Evolutionary conservation across 192 early-diverging fungal genomes (phyloP).

Genomic region (Backusella mclennaniae): DNA sequence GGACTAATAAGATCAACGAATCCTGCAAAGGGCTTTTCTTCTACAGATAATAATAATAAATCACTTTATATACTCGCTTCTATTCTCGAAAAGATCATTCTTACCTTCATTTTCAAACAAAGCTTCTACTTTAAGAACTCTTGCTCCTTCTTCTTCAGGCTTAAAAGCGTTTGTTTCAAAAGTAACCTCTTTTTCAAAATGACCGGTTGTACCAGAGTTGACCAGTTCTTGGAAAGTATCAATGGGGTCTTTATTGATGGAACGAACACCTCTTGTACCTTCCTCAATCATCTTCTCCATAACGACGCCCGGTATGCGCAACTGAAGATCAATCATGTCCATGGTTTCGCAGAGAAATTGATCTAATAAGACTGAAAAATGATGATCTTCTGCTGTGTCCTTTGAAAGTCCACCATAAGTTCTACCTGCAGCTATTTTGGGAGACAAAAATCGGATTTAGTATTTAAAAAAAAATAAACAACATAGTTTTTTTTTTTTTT

Average conservation of each 20-base stretch:
- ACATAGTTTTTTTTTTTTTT: no score
- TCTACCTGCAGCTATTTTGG: slow-evolving; percentile 19
- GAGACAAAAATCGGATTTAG: background rate
- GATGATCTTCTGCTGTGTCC: slow-evolving; percentile 15
- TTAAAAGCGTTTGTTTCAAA: background rate
- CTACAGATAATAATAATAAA: background rate
- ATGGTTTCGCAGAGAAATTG: slow-evolving; percentile 26
- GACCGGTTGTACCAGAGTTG: background rate
- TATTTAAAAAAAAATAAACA: background rate
- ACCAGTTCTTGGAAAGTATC: background rate
- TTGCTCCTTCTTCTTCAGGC: background rate
- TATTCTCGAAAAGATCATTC: background rate
- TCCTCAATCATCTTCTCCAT: background rate
- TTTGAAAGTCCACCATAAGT: slow-evolving; percentile 22
- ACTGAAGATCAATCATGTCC: slow-evolving; percentile 15
- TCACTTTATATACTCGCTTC: no score
- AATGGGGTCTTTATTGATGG: background rate
- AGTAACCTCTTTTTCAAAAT: background rate
- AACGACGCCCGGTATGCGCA: slow-evolving; percentile 4
- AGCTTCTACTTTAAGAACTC: background rate
- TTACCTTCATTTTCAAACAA: background rate
- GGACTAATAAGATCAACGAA: background rate
- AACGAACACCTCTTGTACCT: background rate
- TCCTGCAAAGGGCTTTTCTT: background rate
- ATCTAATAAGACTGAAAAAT: slow-evolving; percentile 24